Evolutionary conservation across 2,329 filamentous ascomycete genomes (phyloP).

Genomic region (Bimuria novae-zelandiae): DNA sequence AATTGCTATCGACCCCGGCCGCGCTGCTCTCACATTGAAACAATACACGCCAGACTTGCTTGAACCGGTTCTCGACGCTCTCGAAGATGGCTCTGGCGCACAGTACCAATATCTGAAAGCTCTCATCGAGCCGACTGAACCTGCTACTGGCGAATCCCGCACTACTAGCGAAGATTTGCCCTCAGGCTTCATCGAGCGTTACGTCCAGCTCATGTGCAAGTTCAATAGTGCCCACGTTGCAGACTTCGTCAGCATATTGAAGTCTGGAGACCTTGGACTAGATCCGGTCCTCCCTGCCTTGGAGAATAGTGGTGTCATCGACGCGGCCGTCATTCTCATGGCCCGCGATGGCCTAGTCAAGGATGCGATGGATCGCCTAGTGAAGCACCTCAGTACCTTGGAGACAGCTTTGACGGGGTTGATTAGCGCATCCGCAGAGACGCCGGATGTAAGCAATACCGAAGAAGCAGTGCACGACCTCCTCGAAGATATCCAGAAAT

Average conservation of each 20-base stretch:
- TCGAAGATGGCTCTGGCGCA: slow-evolving; percentile 63
- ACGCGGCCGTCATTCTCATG: slow-evolving; percentile 90
- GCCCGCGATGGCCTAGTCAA: slow-evolving; percentile 83
- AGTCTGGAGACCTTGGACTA: slow-evolving; percentile 76
- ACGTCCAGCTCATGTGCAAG: slow-evolving; percentile 88
- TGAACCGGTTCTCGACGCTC: slow-evolving; percentile 64
- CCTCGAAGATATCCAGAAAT: slow-evolving; percentile 80
- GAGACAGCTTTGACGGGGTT: slow-evolving; percentile 78
- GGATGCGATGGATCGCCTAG: slow-evolving; percentile 81
- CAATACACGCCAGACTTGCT: slow-evolving; percentile 68
- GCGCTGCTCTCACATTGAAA: slow-evolving; percentile 69
- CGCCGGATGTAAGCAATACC: slow-evolving; percentile 61
- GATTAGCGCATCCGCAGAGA: slow-evolving; percentile 63
- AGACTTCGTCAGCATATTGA: slow-evolving; percentile 77
- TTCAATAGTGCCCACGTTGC: slow-evolving; percentile 83
- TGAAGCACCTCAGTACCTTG: slow-evolving; percentile 78
- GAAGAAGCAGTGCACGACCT: slow-evolving; percentile 74
- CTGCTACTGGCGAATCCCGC: slow-evolving; percentile 31
- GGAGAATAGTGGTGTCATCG: slow-evolving; percentile 86
- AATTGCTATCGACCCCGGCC: slow-evolving; percentile 67
- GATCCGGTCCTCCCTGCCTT: slow-evolving; percentile 83
- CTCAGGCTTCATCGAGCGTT: slow-evolving; percentile 75
- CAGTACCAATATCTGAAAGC: slow-evolving; percentile 79
- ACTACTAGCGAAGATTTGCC: slow-evolving; percentile 33
- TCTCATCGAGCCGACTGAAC: slow-evolving; percentile 67